Evolutionary conservation across 306 rosid genomes (phyloP), one percentile per base, ranked within the genome.

Genomic region (Biancaea sappan): DNA sequence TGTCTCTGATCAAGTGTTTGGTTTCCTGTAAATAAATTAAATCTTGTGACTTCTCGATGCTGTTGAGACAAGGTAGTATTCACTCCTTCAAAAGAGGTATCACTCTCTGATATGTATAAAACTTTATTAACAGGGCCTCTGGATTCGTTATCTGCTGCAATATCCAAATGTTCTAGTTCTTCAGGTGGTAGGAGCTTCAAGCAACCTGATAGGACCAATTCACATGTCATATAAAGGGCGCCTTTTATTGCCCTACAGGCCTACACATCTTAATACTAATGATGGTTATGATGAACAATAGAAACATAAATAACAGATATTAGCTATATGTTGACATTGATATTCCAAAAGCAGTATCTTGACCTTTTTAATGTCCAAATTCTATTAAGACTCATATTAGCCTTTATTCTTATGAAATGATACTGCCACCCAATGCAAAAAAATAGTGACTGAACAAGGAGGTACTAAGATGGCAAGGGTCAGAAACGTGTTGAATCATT

Each of bases 11-110:
- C 84, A 65, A 92, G 77, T 74, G 90, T 90, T 84, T 92, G 99
- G 66, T 87, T 87, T 78, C 99, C 99, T 13, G 97, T 88, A 81
- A 94, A 94, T 22, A 84, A 84, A 88, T 91, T 94, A 86, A 88
- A 91, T 77, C 92, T 73, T 0, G 82, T 72, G 44, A 48, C 85
- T 59, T 86, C 85, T 1, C 81, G 18, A 31, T 74, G 80, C 69
- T 75, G 87, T 46, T 57, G 86, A 32, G 88, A 83, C 71, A 83
- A 32, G 37, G 68, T 54, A 74, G 62, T 65, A 79, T 84, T 74
- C 74, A 66, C 82, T 74, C 80, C 86, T 18, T 46, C 69, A 81
- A 67, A 66, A 38, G 87, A 74, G 28, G 38, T 11, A 38, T 76
- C 89, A 40, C 77, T 84, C 79, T 78, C 92, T 5, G 90, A 64